Evolutionary conservation across 2,329 filamentous ascomycete genomes (phyloP).

Genomic region (Aspergillus aculeatinus): DNA sequence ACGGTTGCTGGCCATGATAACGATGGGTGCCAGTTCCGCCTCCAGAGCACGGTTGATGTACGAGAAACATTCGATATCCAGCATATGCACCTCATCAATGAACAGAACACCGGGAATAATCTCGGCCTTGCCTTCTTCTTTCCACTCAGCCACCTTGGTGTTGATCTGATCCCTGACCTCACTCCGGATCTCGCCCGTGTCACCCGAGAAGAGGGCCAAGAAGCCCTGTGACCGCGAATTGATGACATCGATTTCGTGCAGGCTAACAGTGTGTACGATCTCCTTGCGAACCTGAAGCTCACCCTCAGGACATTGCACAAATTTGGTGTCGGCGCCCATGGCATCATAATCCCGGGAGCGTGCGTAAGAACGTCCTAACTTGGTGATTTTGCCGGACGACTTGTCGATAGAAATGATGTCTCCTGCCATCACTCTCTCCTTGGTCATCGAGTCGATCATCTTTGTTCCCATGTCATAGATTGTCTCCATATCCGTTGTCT

Average conservation of each 20-base stretch:
- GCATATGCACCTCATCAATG: slow-evolving; percentile 99
- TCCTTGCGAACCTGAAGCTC: slow-evolving; percentile 97
- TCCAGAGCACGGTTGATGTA: slow-evolving; percentile 97
- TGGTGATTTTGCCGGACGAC: slow-evolving; percentile 95
- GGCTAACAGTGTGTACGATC: slow-evolving; percentile 91
- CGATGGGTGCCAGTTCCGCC: slow-evolving; percentile 89
- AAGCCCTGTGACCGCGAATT: slow-evolving; percentile 99
- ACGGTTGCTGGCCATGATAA: slow-evolving; percentile 99
- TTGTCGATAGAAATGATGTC: slow-evolving; percentile 99
- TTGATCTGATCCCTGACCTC: slow-evolving; percentile 99
- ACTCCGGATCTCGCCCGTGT: slow-evolving; percentile 95
- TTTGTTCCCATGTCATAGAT: slow-evolving; percentile 99
- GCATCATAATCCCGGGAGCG: slow-evolving; percentile 97
- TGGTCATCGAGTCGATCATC: slow-evolving; percentile 99
- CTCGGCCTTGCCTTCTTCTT: slow-evolving; percentile 97
- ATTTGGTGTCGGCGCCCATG: slow-evolving; percentile 98
- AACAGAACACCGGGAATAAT: slow-evolving; percentile 97
- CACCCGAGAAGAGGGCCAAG: slow-evolving; percentile 92
- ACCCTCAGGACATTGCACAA: slow-evolving; percentile 94
- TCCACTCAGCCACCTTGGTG: slow-evolving; percentile 98
- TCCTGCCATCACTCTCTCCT: slow-evolving; percentile 97
- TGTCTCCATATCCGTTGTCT: slow-evolving; percentile 99
- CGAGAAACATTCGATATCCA: slow-evolving; percentile 98
- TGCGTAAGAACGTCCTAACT: slow-evolving; percentile 91
- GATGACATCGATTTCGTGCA: slow-evolving; percentile 99